Percentiles rank a stretch among this genome's conserved stretches.
phyloP scores from a whole-genome alignment of 2,329 filamentous ascomycete genomes.

The Eurotiales sp. region DNA sequence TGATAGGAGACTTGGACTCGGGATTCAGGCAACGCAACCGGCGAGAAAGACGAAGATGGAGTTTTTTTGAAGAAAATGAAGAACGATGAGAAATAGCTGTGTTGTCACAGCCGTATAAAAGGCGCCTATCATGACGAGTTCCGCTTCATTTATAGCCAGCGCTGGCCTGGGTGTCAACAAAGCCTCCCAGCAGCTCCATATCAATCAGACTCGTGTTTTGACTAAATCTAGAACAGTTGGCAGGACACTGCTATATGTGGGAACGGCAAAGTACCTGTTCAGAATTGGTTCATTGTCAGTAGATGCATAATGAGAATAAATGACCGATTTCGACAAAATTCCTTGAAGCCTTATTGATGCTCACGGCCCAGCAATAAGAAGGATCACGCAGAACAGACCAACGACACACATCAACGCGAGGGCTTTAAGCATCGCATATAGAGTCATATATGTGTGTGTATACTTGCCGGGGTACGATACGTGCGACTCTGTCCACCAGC shows the following conservation, averaged over 20 bases:
- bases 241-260: conserved; percentile 36
- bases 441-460: not conserved
- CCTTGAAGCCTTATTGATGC: conserved; percentile 49
- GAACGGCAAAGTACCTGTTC: conserved; percentile 36
- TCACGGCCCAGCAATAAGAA: conserved; percentile 48
- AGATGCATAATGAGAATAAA: conserved; percentile 33
- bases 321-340: conserved; percentile 34
- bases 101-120: conserved; percentile 49
- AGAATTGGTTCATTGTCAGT: not conserved
- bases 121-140: conserved; percentile 25
- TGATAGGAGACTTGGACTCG: conserved; percentile 54
- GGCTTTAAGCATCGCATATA: conserved; percentile 22
- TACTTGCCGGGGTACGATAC: not conserved
- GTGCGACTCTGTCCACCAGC: not conserved
- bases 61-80: conserved; percentile 53
- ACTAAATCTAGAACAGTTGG: conserved; percentile 39
- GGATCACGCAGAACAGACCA: not conserved
- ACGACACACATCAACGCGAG: not conserved
- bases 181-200: conserved; percentile 37
- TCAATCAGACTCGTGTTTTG: conserved; percentile 44
- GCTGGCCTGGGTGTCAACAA: not conserved
- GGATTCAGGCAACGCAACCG: conserved; percentile 60
- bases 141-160: not conserved
- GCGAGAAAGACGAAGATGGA: conserved; percentile 58
- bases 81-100: conserved; percentile 43